These are phyloP conservation scores for Fraxinus anomala DNA, from an alignment of 257 asterid species.

Conservation along the genomic window DNA sequence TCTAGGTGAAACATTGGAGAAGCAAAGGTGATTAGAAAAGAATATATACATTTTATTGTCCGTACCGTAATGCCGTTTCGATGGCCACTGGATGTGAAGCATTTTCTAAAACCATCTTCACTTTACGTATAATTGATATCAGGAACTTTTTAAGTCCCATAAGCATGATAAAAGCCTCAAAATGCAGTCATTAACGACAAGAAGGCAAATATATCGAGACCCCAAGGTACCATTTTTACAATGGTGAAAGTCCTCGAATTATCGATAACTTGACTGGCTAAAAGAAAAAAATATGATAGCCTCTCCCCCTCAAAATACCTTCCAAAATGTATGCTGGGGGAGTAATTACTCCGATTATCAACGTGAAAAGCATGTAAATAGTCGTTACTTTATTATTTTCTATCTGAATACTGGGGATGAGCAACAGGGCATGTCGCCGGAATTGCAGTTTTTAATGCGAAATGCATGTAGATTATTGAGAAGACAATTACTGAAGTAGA, in stretches of 20 bases:
- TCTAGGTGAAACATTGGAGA: too few relatives aligned
- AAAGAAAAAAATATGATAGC: conserved; percentile 50
- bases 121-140: background rate
- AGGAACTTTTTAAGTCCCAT: background rate
- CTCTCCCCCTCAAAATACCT: conserved; percentile 60
- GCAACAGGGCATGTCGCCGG: conserved; percentile 37
- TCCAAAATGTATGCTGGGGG: conserved; percentile 63
- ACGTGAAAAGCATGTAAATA: conserved; percentile 47
- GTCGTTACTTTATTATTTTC: conserved; percentile 34
- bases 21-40: too few relatives aligned
- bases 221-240: conserved; percentile 71
- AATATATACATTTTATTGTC: background rate
- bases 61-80: too few relatives aligned
- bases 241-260: conserved; percentile 74
- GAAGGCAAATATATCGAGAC: conserved; percentile 73
- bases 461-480: conserved; percentile 63
- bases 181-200: conserved; percentile 32
- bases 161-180: background rate
- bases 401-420: conserved; percentile 55
- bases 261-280: conserved; percentile 66
- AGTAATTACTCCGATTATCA: conserved; percentile 55
- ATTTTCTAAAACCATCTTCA: too few relatives aligned
- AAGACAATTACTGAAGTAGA: conserved; percentile 55
- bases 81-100: too few relatives aligned
- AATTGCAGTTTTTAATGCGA: conserved; percentile 60